Base-by-base conservation (phyloP, 805 yeast genomes). In the Saccharomycopsis vini region DNA sequence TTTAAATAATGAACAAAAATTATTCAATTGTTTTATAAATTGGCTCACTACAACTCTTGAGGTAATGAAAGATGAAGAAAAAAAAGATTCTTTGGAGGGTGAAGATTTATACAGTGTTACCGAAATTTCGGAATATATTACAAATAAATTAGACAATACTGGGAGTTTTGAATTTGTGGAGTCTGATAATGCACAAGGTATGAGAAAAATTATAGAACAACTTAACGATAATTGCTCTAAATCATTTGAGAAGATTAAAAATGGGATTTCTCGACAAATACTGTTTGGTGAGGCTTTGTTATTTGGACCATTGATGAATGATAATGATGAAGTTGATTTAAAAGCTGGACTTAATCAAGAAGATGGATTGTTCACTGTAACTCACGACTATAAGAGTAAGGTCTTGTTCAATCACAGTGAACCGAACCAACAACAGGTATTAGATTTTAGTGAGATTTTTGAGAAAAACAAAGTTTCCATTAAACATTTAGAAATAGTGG, bases 1-100 rank as follows among this genome's bases (percentile, higher is more conserved):
- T 28, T 54, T 69, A 26, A 71, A 72, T 49, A 58, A 64, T 35
- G 77, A 72, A 45, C 75, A 71, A 50, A 63, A 62, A 34, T 51
- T 63, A 13, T 72, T 73, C 53, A 63, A 62, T 40, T 58, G 65
- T 20, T 72, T 68, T 44, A 52, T 70, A 4, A 56, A 58, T 13
- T 73, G 77, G 77, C 46, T 63, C 2, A 49, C 65, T 41, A 52
- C 54, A 19, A 66, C 49, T 0, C 36, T 59, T 2, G 50, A 49
- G 3, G 60, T 56, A 21, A 36, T 60, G 4, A 58, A 56, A 43
- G 47, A 40, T 10, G 63, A 55, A 19, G 64, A 60, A 28, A 35
- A 42, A 5, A 28, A 40, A 7, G 52, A 54, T 10, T 46, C 42
- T 13, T 31, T 38, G 13, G 24, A 20, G 12, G 39, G 36, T 18